Evolutionary conservation across 2,329 filamentous ascomycete genomes (phyloP), one percentile per base, ranked within the genome.

Genomic region (Fusarium newnesense): DNA sequence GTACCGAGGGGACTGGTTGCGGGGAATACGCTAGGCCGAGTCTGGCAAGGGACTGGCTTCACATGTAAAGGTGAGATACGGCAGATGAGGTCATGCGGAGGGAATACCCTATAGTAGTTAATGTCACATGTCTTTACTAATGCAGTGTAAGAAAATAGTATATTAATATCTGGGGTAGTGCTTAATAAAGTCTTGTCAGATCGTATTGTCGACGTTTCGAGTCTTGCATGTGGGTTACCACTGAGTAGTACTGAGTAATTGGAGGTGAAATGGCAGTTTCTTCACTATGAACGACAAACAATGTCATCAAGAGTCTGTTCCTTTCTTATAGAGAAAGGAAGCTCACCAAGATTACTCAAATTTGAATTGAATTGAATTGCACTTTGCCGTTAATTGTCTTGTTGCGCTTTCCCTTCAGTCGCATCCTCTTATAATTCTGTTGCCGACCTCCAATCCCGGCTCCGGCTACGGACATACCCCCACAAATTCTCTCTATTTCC

Each of bases 1-100:
- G 71, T 75, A 78, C 78, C 76, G 77, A 79, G 78, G 78, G 77
- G 77, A 70, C 64, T 66, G 66, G 75, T 60, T 72, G 68, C 67
- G 76, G 70, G 63, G 66, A 70, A 61, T 66, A 57, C 73, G 70
- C 79, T 80, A 80, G 72, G 24, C 78, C 72, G 42, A 12, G 53
- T 71, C 62, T 59, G 75, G 75, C 44, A 53, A 34, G 58, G 49
- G 68, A 32, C 53, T 37, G 54, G 58, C 68, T 80, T 80, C 79
- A 80, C 79, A 80, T 80, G 78, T 77, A 72, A 77, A 54, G 42
- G 42, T 56, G 49, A 46, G 57, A 19, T 30, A 73, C 46, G 47
- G 47, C 49, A 71, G 66, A 78, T 77, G 74, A 76, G 72, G 76
- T 79, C 78, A 79, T 78, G 78, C 63, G 77, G 60, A 68, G 63